These are phyloP conservation scores for Brachypodium distachyon DNA, from an alignment of 202 grass and related monocot species.

Conservation along the genomic window DNA sequence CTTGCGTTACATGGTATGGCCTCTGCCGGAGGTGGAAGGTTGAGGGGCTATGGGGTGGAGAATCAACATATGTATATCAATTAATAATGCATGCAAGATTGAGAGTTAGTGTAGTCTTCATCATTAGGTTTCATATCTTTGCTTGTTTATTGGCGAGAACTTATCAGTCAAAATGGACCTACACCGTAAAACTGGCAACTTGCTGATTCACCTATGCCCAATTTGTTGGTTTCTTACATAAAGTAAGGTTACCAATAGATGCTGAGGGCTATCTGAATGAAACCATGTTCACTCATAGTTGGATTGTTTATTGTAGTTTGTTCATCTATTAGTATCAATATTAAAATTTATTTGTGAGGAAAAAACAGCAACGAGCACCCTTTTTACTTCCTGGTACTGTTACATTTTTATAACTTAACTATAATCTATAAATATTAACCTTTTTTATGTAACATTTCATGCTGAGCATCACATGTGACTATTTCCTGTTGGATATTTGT, in stretches of 20 bases:
- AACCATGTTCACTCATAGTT: background rate
- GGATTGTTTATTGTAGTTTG: conserved; percentile 6
- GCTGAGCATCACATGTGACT: background rate
- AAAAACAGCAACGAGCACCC: background rate
- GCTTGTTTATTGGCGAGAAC: conserved; percentile 5
- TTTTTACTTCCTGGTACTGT: too few relatives aligned
- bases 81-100: background rate
- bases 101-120: background rate
- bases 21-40: background rate
- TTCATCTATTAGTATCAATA: background rate
- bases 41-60: background rate
- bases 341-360: background rate
- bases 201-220: background rate
- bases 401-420: background rate
- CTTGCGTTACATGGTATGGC: background rate
- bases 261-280: background rate
- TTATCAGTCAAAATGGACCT: background rate
- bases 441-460: background rate
- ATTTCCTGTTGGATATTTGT: background rate
- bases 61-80: background rate
- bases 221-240: background rate
- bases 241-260: background rate
- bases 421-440: background rate
- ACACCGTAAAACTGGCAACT: background rate
- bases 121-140: background rate